phyloP scores from a whole-genome alignment of 1,139 yeast genomes.

The Yamadazyma atlantica region DNA sequence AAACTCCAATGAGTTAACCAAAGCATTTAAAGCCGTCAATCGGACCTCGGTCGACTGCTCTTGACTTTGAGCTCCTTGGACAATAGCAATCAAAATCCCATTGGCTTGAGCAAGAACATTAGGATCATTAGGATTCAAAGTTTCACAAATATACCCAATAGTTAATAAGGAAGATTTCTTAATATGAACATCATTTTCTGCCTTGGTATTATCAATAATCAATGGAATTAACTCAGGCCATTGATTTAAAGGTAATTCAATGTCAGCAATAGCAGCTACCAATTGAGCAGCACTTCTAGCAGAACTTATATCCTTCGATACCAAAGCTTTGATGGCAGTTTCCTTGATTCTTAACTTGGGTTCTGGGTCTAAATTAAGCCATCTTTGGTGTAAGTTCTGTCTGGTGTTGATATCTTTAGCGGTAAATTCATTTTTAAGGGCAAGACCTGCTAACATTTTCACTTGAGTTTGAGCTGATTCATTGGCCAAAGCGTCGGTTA shows the following conservation, averaged over 20 bases:
- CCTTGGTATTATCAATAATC: slow-evolving; percentile 81
- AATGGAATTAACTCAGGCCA: slow-evolving; percentile 87
- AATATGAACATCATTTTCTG: slow-evolving; percentile 72
- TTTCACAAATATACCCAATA: slow-evolving; percentile 94
- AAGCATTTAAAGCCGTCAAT: slow-evolving; percentile 86
- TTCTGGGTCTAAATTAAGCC: slow-evolving; percentile 57
- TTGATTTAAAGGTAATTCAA: slow-evolving; percentile 82
- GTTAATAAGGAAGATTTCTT: slow-evolving; percentile 86
- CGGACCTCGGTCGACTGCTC: slow-evolving; percentile 78
- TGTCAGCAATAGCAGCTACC: slow-evolving; percentile 94
- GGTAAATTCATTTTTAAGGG: slow-evolving; percentile 81
- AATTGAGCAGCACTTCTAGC: slow-evolving; percentile 91
- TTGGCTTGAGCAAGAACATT: slow-evolving; percentile 82
- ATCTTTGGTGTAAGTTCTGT: slow-evolving; percentile 55
- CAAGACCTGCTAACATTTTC: slow-evolving; percentile 88
- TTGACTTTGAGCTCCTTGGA: slow-evolving; percentile 87
- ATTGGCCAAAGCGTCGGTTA: slow-evolving; percentile 72
- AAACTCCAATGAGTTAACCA: slow-evolving; percentile 88
- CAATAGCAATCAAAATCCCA: slow-evolving; percentile 91
- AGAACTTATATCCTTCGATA: slow-evolving; percentile 71
- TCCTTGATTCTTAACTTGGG: slow-evolving; percentile 67
- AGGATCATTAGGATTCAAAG: slow-evolving; percentile 83
- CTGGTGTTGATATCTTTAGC: slow-evolving; percentile 65
- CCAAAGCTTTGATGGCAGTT: slow-evolving; percentile 62
- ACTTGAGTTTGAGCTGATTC: slow-evolving; percentile 72